Evolutionary conservation across 2,329 filamentous ascomycete species (phyloP).

Genomic region (Trichoderma sp.): DNA sequence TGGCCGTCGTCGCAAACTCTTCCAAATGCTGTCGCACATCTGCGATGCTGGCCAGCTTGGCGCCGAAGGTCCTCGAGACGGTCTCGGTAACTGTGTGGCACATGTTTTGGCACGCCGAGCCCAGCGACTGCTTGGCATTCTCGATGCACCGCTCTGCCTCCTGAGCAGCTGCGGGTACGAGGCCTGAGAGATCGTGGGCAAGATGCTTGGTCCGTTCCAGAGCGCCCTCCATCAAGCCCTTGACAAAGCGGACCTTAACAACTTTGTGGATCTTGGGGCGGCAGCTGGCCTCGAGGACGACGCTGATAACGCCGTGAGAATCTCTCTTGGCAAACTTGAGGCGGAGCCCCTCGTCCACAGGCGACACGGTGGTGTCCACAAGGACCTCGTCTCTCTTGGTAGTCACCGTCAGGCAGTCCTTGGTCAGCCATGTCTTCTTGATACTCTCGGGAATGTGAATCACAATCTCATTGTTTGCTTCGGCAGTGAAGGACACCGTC

Average conservation of each 20-base stretch:
- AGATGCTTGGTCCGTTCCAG: constrained; percentile 50
- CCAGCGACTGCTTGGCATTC: constrained; percentile 41
- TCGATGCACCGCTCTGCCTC: constrained; percentile 44
- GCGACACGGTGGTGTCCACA: constrained; percentile 53
- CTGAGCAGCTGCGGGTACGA: constrained; percentile 46
- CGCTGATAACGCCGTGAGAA: constrained; percentile 59
- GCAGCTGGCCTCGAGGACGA: constrained; percentile 60
- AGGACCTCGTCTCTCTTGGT: constrained; percentile 52
- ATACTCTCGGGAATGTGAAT: constrained; percentile 54
- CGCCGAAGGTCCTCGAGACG: constrained; percentile 33
- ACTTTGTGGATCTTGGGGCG: constrained; percentile 64
- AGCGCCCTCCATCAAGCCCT: constrained; percentile 48
- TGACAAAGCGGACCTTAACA: constrained; percentile 63
- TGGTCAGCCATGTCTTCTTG: constrained; percentile 58
- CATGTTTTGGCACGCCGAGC: constrained; percentile 38
- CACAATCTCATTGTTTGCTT: constrained; percentile 54
- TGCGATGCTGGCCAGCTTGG: constrained; percentile 31
- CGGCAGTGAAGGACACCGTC: constrained; percentile 37
- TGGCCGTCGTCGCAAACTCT: constrained; percentile 31
- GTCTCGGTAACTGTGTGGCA: constrained; percentile 36
- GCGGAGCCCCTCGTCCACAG: constrained; percentile 54
- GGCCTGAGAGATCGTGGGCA: constrained; percentile 46
- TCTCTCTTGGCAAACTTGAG: constrained; percentile 57
- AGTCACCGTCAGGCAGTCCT: constrained; percentile 59
- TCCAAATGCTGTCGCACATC: constrained; percentile 35